These are phyloP conservation scores for Tricholoma matsutake DNA, from an alignment of 768 basidiomycete species.

Conservation along the genomic window DNA sequence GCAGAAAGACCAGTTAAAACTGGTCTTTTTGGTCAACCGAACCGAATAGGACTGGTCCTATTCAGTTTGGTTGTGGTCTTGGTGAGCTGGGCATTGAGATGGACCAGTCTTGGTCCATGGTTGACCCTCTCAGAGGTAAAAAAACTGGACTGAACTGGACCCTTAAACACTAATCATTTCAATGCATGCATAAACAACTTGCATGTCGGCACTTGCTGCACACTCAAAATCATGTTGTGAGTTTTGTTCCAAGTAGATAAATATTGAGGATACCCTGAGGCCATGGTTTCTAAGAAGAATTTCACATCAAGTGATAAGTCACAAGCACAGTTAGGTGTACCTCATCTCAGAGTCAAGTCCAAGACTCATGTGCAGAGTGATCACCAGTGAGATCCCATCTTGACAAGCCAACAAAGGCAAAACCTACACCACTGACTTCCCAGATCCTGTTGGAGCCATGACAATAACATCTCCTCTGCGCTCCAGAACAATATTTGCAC, in stretches of 20 bases:
- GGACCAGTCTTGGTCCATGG: too few species aligned
- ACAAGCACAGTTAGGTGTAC: background rate
- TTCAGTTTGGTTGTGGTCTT: too few species aligned
- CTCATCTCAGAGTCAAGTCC: background rate
- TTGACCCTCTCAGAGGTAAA: too few species aligned
- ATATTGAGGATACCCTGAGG: background rate
- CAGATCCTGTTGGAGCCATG: background rate
- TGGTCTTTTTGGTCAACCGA: too few species aligned
- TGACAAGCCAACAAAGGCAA: background rate
- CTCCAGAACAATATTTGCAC: background rate
- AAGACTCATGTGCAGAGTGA: background rate
- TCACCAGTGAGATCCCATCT: background rate
- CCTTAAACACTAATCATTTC: too few species aligned
- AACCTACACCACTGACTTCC: background rate
- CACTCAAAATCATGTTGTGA: background rate
- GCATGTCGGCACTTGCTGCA: background rate
- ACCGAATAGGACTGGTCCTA: too few species aligned
- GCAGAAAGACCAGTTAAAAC: too few species aligned
- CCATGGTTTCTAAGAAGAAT: background rate
- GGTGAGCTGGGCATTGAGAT: too few species aligned
- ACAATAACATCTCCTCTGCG: background rate
- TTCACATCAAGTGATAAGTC: background rate
- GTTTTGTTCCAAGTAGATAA: background rate
- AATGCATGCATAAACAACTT: background rate
- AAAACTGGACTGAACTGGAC: too few species aligned